Base-by-base conservation (phyloP, 2,329 filamentous ascomycete species). In the Teratosphaeria epicoccoides region DNA sequence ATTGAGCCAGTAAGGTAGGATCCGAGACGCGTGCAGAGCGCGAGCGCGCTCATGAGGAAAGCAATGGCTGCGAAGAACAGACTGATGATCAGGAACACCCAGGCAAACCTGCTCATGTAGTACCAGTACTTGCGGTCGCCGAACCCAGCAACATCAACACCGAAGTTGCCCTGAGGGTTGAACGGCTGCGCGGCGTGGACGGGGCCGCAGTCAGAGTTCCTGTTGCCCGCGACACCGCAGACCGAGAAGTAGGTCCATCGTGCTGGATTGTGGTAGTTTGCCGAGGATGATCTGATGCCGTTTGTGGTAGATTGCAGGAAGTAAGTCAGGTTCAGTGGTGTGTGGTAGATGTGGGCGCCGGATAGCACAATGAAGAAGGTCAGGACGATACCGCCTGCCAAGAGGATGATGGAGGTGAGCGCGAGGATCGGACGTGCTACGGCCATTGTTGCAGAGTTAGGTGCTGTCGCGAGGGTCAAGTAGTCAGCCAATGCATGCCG, bases 231-330 rank as follows among this genome's bases (percentile, higher is more conserved):
- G 25, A 74, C 74, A 49, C 83, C 81, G 72, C 90, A 95, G 55
- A 94, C 75, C 68, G 87, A 84, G 76, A 94, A 93, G 72, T 85
- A 95, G 29, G 89, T 94, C 91, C 91, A 97, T 72, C 91, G 83
- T 11, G 88, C 84, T 17, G 73, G 73, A 56, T 75, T 74, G 44
- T 69, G 67, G 48, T 75, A 56, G 49, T 83, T 80, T 11, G 88
- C 84, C 40, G 55, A 54, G 47, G 49, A 56, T 46, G 83, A 83
- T 2, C 78, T 74, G 64, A 95, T 89, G 64, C 76, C 81, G 26
- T 72, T 73, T 0, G 90, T 95, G 65, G 86, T 79, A 62, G 87
- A 87, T 65, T 85, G 77, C 26, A 97, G 81, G 75, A 96, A 95
- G 71, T 88, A 96, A 58, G 89, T 88, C 53, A 82, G 73, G 68